Percentiles rank a stretch among this genome's conserved stretches.
Conservation (phyloP, 139 green algal species). For the Pseudopediastrum boryanum region DNA sequence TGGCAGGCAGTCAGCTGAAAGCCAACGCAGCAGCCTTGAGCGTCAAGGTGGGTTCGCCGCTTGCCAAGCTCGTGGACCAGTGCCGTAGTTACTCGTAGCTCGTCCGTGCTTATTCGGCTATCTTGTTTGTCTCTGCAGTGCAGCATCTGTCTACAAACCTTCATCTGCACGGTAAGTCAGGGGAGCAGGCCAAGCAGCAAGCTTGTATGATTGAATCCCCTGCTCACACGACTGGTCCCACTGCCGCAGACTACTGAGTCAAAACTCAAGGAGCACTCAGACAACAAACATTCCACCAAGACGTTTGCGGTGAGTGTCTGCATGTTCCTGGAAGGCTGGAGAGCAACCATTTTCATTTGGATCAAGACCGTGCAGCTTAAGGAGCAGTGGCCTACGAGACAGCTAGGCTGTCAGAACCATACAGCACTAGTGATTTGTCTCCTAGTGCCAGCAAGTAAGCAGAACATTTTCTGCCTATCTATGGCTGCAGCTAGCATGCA, state of each 20-base stretch:
- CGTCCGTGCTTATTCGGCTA: not conserved
- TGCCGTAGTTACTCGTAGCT: not conserved
- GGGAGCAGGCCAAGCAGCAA: not conserved
- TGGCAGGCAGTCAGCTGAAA: conserved; percentile 52
- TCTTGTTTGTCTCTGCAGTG: conserved; percentile 41
- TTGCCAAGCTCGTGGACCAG: not conserved
- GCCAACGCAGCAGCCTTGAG: conserved; percentile 52
- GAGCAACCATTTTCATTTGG: no score
- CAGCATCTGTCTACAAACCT: conserved; percentile 58
- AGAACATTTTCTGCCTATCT: no score
- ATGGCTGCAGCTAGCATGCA: no score
- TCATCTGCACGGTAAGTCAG: conserved; percentile 57
- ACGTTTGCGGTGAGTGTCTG: conserved; percentile 31
- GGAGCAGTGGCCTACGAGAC: no score
- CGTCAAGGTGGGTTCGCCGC: conserved; percentile 54
- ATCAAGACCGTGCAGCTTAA: no score
- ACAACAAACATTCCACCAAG: conserved; percentile 66
- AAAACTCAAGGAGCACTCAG: conserved; percentile 61
- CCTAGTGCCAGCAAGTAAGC: no score
- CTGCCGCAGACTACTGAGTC: conserved; percentile 33
- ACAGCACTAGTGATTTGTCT: no score
- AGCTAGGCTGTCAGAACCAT: no score
- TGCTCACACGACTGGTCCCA: not conserved
- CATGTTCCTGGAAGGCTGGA: no score
- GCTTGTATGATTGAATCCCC: not conserved